Conservation (phyloP, 2,329 filamentous ascomycete genomes). For the Ophiostoma ulmi region DNA sequence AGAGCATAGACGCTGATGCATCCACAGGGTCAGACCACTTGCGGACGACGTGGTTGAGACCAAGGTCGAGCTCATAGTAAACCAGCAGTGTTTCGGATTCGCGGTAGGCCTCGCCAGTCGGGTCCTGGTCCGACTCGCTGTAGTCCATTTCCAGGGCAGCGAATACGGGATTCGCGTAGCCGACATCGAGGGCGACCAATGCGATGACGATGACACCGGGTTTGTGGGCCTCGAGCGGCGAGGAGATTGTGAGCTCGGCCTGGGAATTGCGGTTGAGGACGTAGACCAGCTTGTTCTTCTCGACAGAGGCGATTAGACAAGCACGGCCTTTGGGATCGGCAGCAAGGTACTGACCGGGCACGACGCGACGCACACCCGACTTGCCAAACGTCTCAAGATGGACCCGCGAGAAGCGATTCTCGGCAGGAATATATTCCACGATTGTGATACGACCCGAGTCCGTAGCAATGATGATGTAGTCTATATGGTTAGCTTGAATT, state of each 20-base stretch:
- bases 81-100: conserved; percentile 86
- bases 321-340: conserved; percentile 94
- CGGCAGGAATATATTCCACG: conserved; percentile 79
- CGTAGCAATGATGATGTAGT: conserved; percentile 91
- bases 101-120: conserved; percentile 72
- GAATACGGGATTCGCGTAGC: conserved; percentile 95
- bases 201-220: conserved; percentile 85
- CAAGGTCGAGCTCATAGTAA: conserved; percentile 96
- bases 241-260: conserved; percentile 93
- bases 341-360: conserved; percentile 93
- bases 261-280: conserved; percentile 93
- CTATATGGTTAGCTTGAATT: conserved; percentile 42
- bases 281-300: conserved; percentile 99
- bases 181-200: conserved; percentile 83
- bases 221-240: conserved; percentile 92
- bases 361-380: conserved; percentile 85
- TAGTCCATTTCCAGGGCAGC: conserved; percentile 93
- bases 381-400: conserved; percentile 98
- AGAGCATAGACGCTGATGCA: conserved; percentile 79
- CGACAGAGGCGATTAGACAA: conserved; percentile 85
- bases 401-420: conserved; percentile 81
- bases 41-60: conserved; percentile 92
- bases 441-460: conserved; percentile 95
- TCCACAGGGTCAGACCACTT: conserved; percentile 96
- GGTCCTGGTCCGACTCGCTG: conserved; percentile 83